A percentile compares a stretch with the other conserved stretches of the same genome.
phyloP scores from a whole-genome alignment of 2,329 filamentous ascomycete species.

The Aspergillus sp. region DNA sequence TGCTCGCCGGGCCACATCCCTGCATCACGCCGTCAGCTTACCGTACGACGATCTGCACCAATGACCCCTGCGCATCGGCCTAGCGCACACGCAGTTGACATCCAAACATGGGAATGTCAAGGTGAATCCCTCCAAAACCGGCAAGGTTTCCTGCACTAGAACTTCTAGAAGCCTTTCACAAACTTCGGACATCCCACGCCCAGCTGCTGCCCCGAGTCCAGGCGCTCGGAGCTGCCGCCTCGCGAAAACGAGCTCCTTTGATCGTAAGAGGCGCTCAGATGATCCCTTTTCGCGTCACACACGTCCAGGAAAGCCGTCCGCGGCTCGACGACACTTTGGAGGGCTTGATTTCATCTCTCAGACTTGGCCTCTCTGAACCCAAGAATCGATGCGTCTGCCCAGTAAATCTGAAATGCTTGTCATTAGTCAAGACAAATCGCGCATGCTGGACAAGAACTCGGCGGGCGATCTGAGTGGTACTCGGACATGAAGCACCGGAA shows the following conservation, averaged over 20 bases:
- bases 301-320: not conserved
- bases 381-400: not conserved
- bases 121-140: not conserved
- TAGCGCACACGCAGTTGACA: not conserved
- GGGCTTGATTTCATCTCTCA: not conserved
- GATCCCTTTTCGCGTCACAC: not conserved
- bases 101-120: not conserved
- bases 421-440: constrained; percentile 2
- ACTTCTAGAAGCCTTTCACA: not conserved
- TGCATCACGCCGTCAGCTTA: not conserved
- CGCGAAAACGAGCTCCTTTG: not conserved
- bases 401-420: constrained; percentile 2
- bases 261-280: not conserved
- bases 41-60: not conserved
- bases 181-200: not conserved
- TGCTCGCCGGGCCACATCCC: not conserved
- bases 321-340: not conserved
- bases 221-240: not conserved
- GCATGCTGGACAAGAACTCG: not conserved
- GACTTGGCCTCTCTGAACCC: not conserved
- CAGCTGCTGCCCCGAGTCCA: not conserved
- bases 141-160: not conserved
- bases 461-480: not conserved
- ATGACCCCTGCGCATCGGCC: not conserved
- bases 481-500: not conserved